These are phyloP conservation scores for Kluyveromyces dobzhanskii DNA, from an alignment of 805 yeast species.

Conservation along the genomic window DNA sequence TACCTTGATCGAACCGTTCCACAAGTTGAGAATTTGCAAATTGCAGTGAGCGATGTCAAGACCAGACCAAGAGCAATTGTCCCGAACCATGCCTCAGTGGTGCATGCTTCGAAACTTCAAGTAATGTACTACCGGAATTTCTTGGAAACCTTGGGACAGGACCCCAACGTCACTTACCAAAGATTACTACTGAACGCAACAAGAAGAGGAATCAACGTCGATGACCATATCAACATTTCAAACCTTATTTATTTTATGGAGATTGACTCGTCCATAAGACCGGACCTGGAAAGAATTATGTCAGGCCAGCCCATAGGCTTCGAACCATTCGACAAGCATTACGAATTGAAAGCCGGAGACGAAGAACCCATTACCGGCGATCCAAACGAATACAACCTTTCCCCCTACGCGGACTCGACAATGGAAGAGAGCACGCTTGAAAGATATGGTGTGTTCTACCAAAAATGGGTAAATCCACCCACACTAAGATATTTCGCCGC, in stretches of 20 bases:
- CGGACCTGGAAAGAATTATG: conserved; percentile 39
- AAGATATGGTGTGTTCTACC: conserved; percentile 26
- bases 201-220: conserved; percentile 41
- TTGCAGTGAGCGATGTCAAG: conserved; percentile 49
- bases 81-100: conserved; percentile 45
- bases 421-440: conserved; percentile 13
- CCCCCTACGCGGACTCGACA: conserved; percentile 13
- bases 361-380: background rate
- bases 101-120: conserved; percentile 46
- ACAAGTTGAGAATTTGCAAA: conserved; percentile 9
- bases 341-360: background rate
- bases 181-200: conserved; percentile 39
- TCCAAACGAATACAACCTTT: conserved; percentile 10
- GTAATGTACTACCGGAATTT: conserved; percentile 50
- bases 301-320: conserved; percentile 39
- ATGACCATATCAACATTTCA: conserved; percentile 38
- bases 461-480: conserved; percentile 44
- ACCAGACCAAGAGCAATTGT: conserved; percentile 39
- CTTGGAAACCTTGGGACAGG: conserved; percentile 31
- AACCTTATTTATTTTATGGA: conserved; percentile 33
- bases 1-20: conserved; percentile 6
- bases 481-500: conserved; percentile 51
- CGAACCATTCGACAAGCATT: conserved; percentile 30
- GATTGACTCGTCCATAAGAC: conserved; percentile 29
- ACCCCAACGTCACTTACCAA: conserved; percentile 30